Evolutionary conservation across 2,329 filamentous ascomycete species (phyloP), one percentile per base, ranked within the genome.

Genomic region (Dothideomycetes sp.): DNA sequence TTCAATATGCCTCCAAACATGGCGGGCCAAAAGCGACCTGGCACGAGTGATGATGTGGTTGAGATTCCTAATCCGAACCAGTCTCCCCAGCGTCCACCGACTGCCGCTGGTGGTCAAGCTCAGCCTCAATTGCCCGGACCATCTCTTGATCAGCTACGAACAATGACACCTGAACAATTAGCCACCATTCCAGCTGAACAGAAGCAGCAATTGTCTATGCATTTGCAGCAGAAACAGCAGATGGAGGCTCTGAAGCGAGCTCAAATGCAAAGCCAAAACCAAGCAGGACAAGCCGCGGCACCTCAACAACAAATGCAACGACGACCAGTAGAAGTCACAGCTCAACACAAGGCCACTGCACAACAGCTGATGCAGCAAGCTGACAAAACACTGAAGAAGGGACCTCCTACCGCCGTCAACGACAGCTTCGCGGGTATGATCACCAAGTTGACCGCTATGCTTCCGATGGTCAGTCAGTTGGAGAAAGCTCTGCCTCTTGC

Each of bases 21-120:
- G 39, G 52, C 58, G 45, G 52, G 53, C 16, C 43, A 54, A 14
- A 63, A 62, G 48, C 53, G 60, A 27, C 54, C 40, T 12, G 42
- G 42, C 15, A 12, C 58, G 8, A 63, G 57, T 38, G 64, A 67
- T 16, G 65, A 69, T 46, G 51, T 59, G 11, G 45, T 56, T 16
- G 64, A 68, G 38, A 55, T 59, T 31, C 53, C 52, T 9, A 60
- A 52, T 36, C 53, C 44, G 41, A 63, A 42, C 39, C 44, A 31
- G 29, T 41, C 41, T 11, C 37, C 37, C 12, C 41, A 40, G 31
- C 33, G 31, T 12, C 32, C 37, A 15, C 12, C 33, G 19, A 9
- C 33, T 1, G 14, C 34, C 12, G 41, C 37, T 19, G 38, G 35
- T 14, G 48, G 34, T 32, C 45, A 15, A 37, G 44, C 36, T 48